Evolutionary conservation across 371 early-diverging fungal genomes (phyloP).

Genomic region (Apophysomyces sp.): DNA sequence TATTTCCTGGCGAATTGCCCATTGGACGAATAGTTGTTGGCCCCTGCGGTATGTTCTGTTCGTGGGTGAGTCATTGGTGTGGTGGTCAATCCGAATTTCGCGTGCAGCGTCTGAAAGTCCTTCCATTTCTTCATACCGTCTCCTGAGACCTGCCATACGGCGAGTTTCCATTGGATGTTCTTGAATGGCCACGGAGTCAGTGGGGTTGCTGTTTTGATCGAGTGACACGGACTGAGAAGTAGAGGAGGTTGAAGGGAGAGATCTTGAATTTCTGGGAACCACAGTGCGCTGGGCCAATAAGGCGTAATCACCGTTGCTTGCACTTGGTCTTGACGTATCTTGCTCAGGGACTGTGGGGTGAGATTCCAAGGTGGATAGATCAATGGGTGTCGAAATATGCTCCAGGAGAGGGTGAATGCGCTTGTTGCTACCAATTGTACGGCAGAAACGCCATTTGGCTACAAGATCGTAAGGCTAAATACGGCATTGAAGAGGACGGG

Average conservation of each 20-base stretch:
- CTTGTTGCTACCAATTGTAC: slow-evolving; percentile 5
- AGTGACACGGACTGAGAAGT: background rate
- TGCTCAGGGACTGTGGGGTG: background rate
- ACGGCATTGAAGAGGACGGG: too few species aligned
- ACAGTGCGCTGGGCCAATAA: slow-evolving; percentile 18
- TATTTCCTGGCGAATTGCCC: background rate
- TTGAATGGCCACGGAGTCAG: background rate
- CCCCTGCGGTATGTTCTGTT: background rate
- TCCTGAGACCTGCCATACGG: background rate
- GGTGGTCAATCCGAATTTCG: background rate
- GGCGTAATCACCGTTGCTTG: slow-evolving; percentile 20
- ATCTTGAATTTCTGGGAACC: slow-evolving; percentile 11
- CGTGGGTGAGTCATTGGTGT: background rate
- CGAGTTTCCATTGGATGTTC: slow-evolving; percentile 5
- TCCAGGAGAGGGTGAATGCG: slow-evolving; percentile 10
- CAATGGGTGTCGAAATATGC: background rate
- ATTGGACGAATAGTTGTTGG: background rate
- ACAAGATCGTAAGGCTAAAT: too few species aligned
- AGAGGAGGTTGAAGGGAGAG: background rate
- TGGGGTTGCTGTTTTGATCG: background rate
- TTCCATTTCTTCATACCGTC: background rate
- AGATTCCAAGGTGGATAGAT: slow-evolving; percentile 17
- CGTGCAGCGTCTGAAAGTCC: background rate
- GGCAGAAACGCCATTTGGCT: too few species aligned
- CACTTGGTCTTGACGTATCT: background rate